These are phyloP conservation scores for Lactarius pseudohatsudake DNA, from an alignment of 768 basidiomycete genomes.

Conservation along the genomic window DNA sequence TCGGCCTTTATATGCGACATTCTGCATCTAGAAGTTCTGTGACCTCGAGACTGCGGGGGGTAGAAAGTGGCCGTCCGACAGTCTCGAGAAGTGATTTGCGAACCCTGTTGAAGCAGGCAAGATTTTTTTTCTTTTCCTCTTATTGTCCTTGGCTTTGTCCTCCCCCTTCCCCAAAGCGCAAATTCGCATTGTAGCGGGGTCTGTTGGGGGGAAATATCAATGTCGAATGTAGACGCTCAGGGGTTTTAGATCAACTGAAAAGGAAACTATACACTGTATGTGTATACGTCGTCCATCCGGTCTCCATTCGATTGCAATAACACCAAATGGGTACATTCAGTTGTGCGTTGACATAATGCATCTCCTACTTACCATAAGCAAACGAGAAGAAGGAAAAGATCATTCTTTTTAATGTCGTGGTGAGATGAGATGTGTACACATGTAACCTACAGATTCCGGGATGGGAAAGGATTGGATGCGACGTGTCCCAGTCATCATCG, in stretches of 20 bases:
- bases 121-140: background rate
- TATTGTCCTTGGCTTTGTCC: background rate
- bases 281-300: background rate
- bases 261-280: background rate
- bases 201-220: background rate
- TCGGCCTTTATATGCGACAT: conserved; percentile 3
- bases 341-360: conserved; percentile 5
- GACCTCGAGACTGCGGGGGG: background rate
- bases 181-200: background rate
- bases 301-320: conserved; percentile 15
- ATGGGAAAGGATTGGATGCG: background rate
- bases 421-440: conserved; percentile 3
- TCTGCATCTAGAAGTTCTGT: background rate
- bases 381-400: background rate
- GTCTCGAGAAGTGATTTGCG: background rate
- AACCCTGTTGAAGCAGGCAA: background rate
- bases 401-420: background rate
- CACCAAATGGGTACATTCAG: conserved; percentile 25
- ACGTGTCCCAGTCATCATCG: background rate
- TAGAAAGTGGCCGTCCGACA: background rate
- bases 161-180: background rate
- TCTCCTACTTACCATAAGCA: conserved; percentile 2
- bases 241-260: background rate
- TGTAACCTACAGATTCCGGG: background rate
- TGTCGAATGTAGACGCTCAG: background rate